phyloP scores from a whole-genome alignment of 345 rosid species.

The Eucalyptus caleyi region DNA sequence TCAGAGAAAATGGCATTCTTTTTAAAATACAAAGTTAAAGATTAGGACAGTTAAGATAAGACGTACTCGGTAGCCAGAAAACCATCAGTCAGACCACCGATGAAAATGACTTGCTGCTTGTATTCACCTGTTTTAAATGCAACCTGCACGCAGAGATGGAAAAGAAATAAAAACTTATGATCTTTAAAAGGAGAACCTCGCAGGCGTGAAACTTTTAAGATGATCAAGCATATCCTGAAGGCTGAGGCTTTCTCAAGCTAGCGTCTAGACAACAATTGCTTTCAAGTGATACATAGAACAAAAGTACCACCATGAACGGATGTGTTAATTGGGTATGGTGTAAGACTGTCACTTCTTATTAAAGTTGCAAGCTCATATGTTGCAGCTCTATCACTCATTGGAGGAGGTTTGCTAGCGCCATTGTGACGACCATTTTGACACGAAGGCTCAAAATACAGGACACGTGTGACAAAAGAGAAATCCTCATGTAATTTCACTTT shows the following conservation, averaged over 20 bases:
- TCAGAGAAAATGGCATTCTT: background rate
- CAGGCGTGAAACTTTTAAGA: background rate
- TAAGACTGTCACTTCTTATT: background rate
- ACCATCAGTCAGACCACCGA: constrained; percentile 90
- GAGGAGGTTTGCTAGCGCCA: background rate
- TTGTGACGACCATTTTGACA: background rate
- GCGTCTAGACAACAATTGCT: background rate
- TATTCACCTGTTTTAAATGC: constrained; percentile 93
- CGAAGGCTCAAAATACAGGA: background rate
- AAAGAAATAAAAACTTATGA: background rate
- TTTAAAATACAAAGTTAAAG: background rate
- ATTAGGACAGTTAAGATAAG: background rate
- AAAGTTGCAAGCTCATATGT: background rate
- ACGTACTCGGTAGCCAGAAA: constrained; percentile 87
- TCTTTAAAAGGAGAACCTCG: background rate
- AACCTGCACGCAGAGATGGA: constrained; percentile 30
- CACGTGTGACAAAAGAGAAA: background rate
- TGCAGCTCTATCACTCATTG: background rate
- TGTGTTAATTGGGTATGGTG: background rate
- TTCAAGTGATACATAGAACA: background rate
- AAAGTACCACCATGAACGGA: background rate
- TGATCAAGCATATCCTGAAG: background rate
- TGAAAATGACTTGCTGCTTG: constrained; percentile 77
- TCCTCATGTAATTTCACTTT: background rate
- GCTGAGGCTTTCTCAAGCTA: background rate